These are phyloP conservation scores for Cymbopogon citratus DNA, from an alignment of 176 grass and related monocot species.

Conservation along the genomic window DNA sequence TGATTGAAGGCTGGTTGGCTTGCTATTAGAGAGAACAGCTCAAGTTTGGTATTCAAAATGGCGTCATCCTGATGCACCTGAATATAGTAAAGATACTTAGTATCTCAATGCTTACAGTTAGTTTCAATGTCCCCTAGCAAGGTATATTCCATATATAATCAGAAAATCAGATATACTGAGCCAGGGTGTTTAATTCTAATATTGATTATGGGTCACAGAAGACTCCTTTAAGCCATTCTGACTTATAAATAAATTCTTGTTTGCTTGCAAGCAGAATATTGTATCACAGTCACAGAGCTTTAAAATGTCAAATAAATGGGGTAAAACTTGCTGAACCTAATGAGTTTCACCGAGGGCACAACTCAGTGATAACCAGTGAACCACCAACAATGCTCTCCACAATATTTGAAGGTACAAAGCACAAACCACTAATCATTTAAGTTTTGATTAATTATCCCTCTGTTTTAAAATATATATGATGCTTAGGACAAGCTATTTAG, in stretches of 20 bases:
- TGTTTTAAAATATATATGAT: no score
- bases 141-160: background rate
- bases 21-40: no score
- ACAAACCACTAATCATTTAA: background rate
- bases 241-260: no score
- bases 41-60: no score
- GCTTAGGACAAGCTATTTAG: no score
- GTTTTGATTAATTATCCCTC: background rate
- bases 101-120: no score
- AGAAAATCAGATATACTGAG: background rate
- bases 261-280: background rate
- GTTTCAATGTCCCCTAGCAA: background rate
- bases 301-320: no score
- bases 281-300: background rate
- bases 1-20: no score
- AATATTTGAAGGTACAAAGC: background rate
- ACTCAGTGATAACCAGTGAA: background rate
- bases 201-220: background rate
- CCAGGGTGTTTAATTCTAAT: background rate
- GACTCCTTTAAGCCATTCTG: no score
- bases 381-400: background rate
- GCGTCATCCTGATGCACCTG: no score
- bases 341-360: background rate
- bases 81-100: conserved; percentile 18
- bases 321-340: background rate